A percentile compares a stretch with the other conserved stretches of the same genome.
phyloP scores from a whole-genome alignment of 1,284 basidiomycete genomes.

The Ganoderma boninense region DNA sequence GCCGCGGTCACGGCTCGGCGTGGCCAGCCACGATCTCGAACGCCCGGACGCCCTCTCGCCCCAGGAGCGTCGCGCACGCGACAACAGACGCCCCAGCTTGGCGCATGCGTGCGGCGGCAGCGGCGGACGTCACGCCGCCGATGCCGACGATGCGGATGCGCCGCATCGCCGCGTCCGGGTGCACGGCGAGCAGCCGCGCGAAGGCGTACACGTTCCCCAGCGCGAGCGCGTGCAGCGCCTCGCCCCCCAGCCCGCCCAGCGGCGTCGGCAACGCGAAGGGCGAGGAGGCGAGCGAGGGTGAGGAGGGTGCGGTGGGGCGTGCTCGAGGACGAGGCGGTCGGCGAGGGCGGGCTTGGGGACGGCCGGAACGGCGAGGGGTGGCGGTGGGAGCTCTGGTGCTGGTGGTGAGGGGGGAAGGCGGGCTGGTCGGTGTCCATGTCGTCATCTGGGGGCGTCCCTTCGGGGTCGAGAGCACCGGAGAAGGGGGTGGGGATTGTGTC shows the following conservation, averaged over 20 bases:
- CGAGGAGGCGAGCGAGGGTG: slow-evolving; percentile 15
- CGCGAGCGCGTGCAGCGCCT: slow-evolving; percentile 75
- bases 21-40: slow-evolving; percentile 55
- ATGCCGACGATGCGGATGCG: slow-evolving; percentile 74
- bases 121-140: slow-evolving; percentile 75
- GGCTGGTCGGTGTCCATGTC: slow-evolving; percentile 25
- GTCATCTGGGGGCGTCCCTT: slow-evolving; percentile 2
- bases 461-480: slow-evolving; percentile 1
- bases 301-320: slow-evolving; percentile 18
- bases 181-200: slow-evolving; percentile 55
- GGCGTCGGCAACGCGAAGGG: slow-evolving; percentile 66
- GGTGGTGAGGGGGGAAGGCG: background rate
- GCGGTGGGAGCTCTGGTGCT: slow-evolving; percentile 10
- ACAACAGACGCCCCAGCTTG: slow-evolving; percentile 76
- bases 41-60: slow-evolving; percentile 67
- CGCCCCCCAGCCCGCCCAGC: slow-evolving; percentile 79
- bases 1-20: slow-evolving; percentile 12
- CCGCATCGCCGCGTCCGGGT: slow-evolving; percentile 50
- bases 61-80: slow-evolving; percentile 78
- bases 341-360: slow-evolving; percentile 13
- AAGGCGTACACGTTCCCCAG: slow-evolving; percentile 79
- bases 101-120: slow-evolving; percentile 68
- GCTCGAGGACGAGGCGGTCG: slow-evolving; percentile 23
- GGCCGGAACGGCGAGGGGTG: slow-evolving; percentile 16
- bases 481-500: slow-evolving; percentile 45